phyloP scores from a whole-genome alignment of 176 grass and related monocot genomes.

The Oryza meridionalis region DNA sequence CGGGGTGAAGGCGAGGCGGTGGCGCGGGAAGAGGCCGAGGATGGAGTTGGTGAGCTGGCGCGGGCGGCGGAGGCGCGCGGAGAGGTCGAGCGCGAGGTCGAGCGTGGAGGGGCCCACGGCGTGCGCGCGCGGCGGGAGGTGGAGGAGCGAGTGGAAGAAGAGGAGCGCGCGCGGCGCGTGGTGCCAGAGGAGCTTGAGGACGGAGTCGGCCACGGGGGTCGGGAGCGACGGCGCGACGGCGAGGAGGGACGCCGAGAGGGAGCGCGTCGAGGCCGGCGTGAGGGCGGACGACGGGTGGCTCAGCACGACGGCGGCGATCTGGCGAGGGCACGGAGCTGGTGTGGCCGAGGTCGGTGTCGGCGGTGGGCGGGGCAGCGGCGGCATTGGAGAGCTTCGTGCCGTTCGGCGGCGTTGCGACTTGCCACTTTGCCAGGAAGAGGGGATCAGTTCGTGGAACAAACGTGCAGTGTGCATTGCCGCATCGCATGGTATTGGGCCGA shows the following conservation, averaged over 20 bases:
- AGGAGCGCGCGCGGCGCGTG: slow-evolving; percentile 79
- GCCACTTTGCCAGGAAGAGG: not conserved
- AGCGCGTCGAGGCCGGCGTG: slow-evolving; percentile 47
- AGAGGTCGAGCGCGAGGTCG: slow-evolving; percentile 81
- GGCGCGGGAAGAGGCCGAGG: slow-evolving; percentile 63
- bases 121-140: slow-evolving; percentile 52
- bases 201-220: slow-evolving; percentile 48
- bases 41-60: slow-evolving; percentile 54
- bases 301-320: slow-evolving; percentile 52
- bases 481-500: not conserved
- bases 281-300: slow-evolving; percentile 52
- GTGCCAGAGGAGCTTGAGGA: slow-evolving; percentile 81
- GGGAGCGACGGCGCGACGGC: slow-evolving; percentile 35
- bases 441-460: not conserved
- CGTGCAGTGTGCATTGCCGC: not conserved
- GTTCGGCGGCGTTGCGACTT: not conserved
- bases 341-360: not conserved
- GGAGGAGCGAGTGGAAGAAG: slow-evolving; percentile 86
- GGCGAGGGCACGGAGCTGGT: slow-evolving; percentile 35
- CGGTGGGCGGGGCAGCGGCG: not conserved
- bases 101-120: slow-evolving; percentile 56
- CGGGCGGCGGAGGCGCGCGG: slow-evolving; percentile 65
- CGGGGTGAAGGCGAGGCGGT: slow-evolving; percentile 59
- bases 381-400: slow-evolving; percentile 19
- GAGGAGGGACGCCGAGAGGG: slow-evolving; percentile 59